Evolutionary conservation across 345 rosid genomes (phyloP).

Genomic region (Rhodomyrtus tomentosa): DNA sequence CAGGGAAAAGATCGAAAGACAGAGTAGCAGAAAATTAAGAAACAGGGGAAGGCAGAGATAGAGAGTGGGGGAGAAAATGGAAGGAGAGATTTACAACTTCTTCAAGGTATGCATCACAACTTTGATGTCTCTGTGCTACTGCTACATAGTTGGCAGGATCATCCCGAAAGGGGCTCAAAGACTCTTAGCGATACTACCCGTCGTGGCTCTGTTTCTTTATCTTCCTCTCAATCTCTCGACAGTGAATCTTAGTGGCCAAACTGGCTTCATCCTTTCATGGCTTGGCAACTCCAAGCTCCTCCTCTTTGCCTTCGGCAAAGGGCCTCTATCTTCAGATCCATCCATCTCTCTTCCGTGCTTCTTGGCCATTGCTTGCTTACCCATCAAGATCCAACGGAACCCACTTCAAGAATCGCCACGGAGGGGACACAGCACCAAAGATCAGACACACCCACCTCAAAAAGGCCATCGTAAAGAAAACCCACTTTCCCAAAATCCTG

Average conservation of each 20-base stretch:
- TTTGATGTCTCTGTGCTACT: conserved; percentile 9
- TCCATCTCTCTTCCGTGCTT: conserved; percentile 2
- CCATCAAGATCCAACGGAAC: conserved; percentile 7
- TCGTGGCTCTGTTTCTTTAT: conserved; percentile 8
- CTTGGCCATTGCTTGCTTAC: conserved; percentile 9
- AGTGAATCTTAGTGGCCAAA: conserved; percentile 3
- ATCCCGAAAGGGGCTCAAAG: conserved; percentile 6
- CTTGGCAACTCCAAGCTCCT: conserved; percentile 26
- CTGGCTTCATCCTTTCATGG: conserved; percentile 18
- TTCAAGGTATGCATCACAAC: conserved; percentile 10
- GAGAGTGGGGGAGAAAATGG: background rate
- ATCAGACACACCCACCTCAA: background rate
- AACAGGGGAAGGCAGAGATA: background rate
- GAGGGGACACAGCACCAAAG: background rate
- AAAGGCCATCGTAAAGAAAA: background rate
- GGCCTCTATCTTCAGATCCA: conserved; percentile 15
- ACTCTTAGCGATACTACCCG: conserved; percentile 5
- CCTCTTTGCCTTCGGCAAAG: conserved; percentile 16
- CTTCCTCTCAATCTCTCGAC: conserved; percentile 15
- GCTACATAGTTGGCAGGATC: background rate
- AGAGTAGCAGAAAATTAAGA: background rate
- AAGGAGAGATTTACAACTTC: conserved; percentile 4
- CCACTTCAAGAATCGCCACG: background rate
- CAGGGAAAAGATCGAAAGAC: background rate
- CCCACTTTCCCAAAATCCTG: background rate